Evolutionary conservation across 345 rosid genomes (phyloP), one percentile per base, ranked within the genome.

Genomic region (Alliaria petiolata): DNA sequence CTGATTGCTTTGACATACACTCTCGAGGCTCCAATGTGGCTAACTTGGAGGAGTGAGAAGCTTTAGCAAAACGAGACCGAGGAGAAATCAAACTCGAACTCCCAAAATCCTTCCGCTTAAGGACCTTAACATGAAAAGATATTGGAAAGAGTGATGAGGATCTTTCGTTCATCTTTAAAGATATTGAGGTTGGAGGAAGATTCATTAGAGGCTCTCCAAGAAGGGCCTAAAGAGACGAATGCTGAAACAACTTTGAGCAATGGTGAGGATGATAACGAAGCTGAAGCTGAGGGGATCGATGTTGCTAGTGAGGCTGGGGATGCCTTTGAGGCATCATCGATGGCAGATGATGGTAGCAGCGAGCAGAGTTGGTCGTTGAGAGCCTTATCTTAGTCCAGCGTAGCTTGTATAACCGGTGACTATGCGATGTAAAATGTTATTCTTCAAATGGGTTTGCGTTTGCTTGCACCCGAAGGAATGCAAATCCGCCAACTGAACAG

Each of bases 351-450:
- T 75, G 80, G 72, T 77, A 79, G 83, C 78, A 89, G 93, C 43
- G 95, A 91, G 81, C 89, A 91, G 77, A 91, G 96, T 71, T 87
- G 91, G 96, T 81, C 85, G 77, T 55, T 85, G 72, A 89, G 93
- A 78, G 89, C 96, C 17, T 78, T 95, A 34, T 88, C 99, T 0
- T 97, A 95, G 75, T 95, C 99, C 14, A 87, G 84, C 68, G 89
- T 95, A 13, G 98, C 97, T 66, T 91, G 99, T 75, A 82, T 91
- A 59, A 95, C 98, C 54, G 82, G 89, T 66, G 99, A 95, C 80
- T 91, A 69, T 76, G 98, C 99, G 2, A 91, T 91, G 98, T 97
- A 95, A 80, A 95, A 95, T 78, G 98, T 89, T 76, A 85, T 95
- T 56, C 85, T 95, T 65, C 99, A 89, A 85, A 89, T 95, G 90